A percentile compares a stretch with the other conserved stretches of the same genome.
These are phyloP conservation scores for Whalleya microplaca DNA, from an alignment of 2,329 filamentous ascomycete species.

Conservation along the genomic window DNA sequence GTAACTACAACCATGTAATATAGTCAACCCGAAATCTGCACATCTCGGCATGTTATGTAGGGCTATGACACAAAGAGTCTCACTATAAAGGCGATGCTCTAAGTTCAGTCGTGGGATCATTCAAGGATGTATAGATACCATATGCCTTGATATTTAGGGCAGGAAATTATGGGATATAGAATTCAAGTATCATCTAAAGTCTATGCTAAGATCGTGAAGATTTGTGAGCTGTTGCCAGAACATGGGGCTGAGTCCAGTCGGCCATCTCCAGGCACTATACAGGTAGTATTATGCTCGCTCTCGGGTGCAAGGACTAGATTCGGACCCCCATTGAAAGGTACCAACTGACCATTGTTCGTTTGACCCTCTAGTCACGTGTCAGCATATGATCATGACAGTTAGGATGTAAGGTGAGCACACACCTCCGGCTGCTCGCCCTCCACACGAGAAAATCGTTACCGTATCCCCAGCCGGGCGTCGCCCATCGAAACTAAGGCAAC, in stretches of 20 bases:
- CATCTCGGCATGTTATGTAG: too few species aligned
- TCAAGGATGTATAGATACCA: too few species aligned
- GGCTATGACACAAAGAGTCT: too few species aligned
- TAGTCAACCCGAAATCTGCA: too few species aligned
- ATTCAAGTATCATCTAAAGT: too few species aligned
- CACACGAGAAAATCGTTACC: conserved; percentile 56
- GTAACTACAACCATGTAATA: too few species aligned
- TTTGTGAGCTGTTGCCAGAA: conserved; percentile 31
- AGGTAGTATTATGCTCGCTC: conserved; percentile 48
- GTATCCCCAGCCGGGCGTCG: conserved; percentile 49
- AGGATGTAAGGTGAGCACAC: conserved; percentile 23
- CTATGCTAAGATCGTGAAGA: conserved; percentile 34
- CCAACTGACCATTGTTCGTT: conserved; percentile 53
- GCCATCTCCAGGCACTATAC: conserved; percentile 45
- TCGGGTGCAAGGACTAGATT: conserved; percentile 50
- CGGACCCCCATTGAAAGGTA: conserved; percentile 48
- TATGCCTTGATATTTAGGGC: too few species aligned
- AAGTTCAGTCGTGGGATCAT: too few species aligned
- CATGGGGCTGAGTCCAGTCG: conserved; percentile 39
- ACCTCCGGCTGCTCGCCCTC: conserved; percentile 54
- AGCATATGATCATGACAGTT: conserved; percentile 6
- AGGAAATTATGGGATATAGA: too few species aligned
- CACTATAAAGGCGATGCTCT: too few species aligned
- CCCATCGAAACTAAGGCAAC: conserved; percentile 55
- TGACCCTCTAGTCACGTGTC: conserved; percentile 41